A percentile compares a stretch with the other conserved stretches of the same genome.
phyloP scores from a whole-genome alignment of 208 protist genomes.

The Leptomonas seymouri region DNA sequence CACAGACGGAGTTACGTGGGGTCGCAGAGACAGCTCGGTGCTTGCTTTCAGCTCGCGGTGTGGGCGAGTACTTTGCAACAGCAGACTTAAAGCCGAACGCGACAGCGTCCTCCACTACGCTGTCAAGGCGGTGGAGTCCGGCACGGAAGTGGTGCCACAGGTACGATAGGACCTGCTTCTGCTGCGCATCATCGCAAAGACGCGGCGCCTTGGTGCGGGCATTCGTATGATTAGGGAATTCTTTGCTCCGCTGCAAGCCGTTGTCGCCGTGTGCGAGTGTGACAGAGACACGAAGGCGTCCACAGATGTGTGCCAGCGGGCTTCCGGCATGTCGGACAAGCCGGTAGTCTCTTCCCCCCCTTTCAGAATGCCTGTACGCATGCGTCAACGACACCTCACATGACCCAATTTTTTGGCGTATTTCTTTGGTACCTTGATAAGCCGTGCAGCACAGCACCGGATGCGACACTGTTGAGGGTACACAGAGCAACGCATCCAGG shows the following conservation, averaged over 20 bases:
- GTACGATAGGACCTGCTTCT: slow-evolving; percentile 6
- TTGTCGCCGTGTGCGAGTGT: background rate
- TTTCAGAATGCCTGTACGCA: background rate
- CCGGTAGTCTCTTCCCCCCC: background rate
- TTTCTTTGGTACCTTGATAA: background rate
- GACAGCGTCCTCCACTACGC: background rate
- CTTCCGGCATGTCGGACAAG: slow-evolving; percentile 8
- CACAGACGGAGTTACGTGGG: background rate
- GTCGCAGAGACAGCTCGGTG: background rate
- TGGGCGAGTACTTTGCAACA: background rate
- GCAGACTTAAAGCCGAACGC: background rate
- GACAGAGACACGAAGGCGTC: background rate
- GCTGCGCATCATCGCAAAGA: background rate
- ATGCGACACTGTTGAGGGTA: background rate
- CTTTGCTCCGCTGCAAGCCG: background rate
- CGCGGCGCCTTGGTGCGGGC: no score
- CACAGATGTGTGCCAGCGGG: slow-evolving; percentile 5
- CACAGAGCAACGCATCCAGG: background rate
- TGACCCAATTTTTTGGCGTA: background rate
- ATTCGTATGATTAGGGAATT: no score
- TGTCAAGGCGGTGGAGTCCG: slow-evolving; percentile 15
- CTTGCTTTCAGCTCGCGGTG: background rate
- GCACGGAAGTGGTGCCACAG: slow-evolving; percentile 13
- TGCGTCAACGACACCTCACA: slow-evolving; percentile 1
- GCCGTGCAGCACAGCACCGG: slow-evolving; percentile 6